Evolutionary conservation across 441 rosid species (phyloP), one percentile per base, ranked within the genome.

Genomic region (Croton setiger): DNA sequence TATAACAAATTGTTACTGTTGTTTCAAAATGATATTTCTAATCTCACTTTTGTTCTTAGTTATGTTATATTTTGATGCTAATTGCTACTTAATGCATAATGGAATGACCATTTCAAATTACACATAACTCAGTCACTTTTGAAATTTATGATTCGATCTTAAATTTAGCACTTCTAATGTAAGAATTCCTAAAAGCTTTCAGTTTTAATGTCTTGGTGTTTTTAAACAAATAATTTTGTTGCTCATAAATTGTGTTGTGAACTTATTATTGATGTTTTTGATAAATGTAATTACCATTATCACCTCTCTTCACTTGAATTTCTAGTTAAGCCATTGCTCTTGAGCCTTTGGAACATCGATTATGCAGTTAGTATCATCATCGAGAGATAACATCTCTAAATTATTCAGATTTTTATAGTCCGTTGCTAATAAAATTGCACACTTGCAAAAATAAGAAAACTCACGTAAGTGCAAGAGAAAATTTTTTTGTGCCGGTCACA

Each of bases 21-120:
- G 96, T 97, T 69, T 93, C 97, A 18, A 86, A 84, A 81, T 93
- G 97, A 96, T 91, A 74, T 39, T 51, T 17, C 14, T 18, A 7
- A 37, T 27, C 27, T 1, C 7, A n/a, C 7, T 37, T 37, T n/a
- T 47, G 18, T n/a, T 33, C 44, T 20, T 13, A n/a, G 14, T 54
- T 27, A 1, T 8, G 10, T 10, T 2, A 14, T 27, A 5, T 17
- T 33, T 55, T 10, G 10, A 20, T 62, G 12, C 23, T 37, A 37
- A 37, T 37, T 37, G 7, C 45, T 49, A n/a, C 67, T 66, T 36
- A 60, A 72, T 73, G 15, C 71, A 54, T 83, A 89, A 97, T 78
- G 96, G 98, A 66, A 76, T 91, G 92, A 91, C 97, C 68, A 88
- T 84, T 76, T 87, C 96, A 15, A 93, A 91, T 78, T 93, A 93